Percentiles rank a stretch among this genome's conserved stretches.
Conservation (phyloP, 2,329 filamentous ascomycete species). For the Scedosporium aurantiacum region DNA sequence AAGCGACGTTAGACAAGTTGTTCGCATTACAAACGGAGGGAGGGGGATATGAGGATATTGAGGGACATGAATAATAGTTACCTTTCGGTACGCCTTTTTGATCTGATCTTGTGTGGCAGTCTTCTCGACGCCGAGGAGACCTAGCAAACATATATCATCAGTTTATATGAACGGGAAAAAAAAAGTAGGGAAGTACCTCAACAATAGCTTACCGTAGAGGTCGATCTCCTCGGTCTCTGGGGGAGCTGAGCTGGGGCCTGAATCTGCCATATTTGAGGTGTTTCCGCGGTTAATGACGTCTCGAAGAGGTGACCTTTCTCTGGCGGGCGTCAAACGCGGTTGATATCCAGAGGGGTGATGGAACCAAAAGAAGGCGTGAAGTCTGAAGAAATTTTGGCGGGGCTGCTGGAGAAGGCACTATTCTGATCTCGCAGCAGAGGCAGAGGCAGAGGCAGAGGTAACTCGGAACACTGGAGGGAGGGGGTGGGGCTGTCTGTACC, state of each 20-base stretch:
- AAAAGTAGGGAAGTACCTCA: not conserved
- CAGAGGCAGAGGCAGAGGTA: too few species aligned
- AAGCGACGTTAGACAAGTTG: not conserved
- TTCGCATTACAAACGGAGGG: not conserved
- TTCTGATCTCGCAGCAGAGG: too few species aligned
- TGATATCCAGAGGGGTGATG: not conserved
- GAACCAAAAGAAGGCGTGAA: not conserved
- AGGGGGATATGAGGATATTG: constrained; percentile 2
- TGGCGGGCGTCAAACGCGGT: not conserved
- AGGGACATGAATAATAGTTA: constrained; percentile 34
- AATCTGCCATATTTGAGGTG: not conserved
- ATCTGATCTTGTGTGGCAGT: constrained; percentile 68
- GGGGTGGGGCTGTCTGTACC: too few species aligned
- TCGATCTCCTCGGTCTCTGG: constrained; percentile 33
- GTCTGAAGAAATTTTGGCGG: constrained; percentile 7
- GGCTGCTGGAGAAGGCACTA: not conserved
- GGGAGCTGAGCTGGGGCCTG: not conserved
- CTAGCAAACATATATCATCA: constrained; percentile 30
- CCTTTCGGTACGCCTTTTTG: constrained; percentile 95
- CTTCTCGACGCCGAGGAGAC: constrained; percentile 66
- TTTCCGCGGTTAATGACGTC: not conserved
- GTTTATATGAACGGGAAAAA: not conserved
- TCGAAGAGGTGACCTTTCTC: not conserved
- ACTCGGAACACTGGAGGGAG: too few species aligned
- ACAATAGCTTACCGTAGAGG: constrained; percentile 43